Base-by-base conservation (phyloP, 768 basidiomycete species). In the Termitomyces sp. region DNA sequence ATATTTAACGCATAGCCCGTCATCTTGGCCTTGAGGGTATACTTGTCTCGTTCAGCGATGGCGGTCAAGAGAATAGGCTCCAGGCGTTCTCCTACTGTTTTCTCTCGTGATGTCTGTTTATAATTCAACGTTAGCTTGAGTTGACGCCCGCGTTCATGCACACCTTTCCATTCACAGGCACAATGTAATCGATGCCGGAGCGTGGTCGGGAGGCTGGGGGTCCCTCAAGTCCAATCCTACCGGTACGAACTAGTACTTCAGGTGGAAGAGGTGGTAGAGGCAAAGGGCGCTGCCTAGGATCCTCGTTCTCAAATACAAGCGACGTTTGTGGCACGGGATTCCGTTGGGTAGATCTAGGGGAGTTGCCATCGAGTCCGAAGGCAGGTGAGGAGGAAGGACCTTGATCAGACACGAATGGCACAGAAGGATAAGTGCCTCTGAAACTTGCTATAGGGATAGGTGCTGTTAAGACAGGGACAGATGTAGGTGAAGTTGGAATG, bases 61-160 rank as follows among this genome's bases (percentile, higher is more conserved):
- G 87, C 87, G 3, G 73, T 66, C 0, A 71, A 60, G 2, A 88
- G 66, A 0, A 85, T 88, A 4, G 83, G 82, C 18, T 72, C 44
- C 4, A 90, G 67, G 4, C 87, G 78, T 52, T 85, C 80, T 9
- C 74, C 73, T 0, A 85, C 68, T 0, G 79, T 81, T 55, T 63
- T 74, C 29, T 69, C 71, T 26, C 63, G 63, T 48, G 59, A 36
- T 33, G 60, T 41, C 64, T 64, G 54, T 42, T 15, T 6, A 15
- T 51, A 12, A 34, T 53, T 59, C 53, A 52, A 31, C 29, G 37
- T 18, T 49, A 20, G 56, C 20, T 22, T 31, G 9, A 24, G 31
- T 20, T 22, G 36, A 15, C 33, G 16, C 15, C 20, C 3, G 41
- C 57, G 45, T 54, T 57, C 16, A 13, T 10, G 45, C 63, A 47